A percentile compares a stretch with the other conserved stretches of the same genome.
These are phyloP conservation scores for Sarcodon aspratus DNA, from an alignment of 768 basidiomycete genomes.

Conservation along the genomic window DNA sequence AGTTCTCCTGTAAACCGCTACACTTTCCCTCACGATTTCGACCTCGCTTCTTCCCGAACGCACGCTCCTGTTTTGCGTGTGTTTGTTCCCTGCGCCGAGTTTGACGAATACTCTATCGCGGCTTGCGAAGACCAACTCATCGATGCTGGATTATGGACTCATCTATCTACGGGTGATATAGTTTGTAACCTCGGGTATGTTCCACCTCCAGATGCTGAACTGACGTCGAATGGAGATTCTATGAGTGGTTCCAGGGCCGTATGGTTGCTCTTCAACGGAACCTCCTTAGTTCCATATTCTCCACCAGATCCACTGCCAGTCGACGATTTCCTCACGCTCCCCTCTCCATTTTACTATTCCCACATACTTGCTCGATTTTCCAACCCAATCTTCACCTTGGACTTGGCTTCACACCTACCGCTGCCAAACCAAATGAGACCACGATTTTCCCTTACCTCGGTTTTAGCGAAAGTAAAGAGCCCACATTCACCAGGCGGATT, in stretches of 20 bases:
- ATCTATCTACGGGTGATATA: constrained; percentile 69
- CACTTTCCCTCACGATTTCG: constrained; percentile 46
- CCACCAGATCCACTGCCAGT: constrained; percentile 45
- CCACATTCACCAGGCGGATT: constrained; percentile 50
- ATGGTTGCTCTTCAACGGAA: constrained; percentile 73
- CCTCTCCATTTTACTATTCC: constrained; percentile 67
- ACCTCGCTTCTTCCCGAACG: constrained; percentile 41
- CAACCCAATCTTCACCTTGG: constrained; percentile 17
- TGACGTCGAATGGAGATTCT: constrained; percentile 6
- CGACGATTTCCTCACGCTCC: constrained; percentile 46
- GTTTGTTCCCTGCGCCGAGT: constrained; percentile 57
- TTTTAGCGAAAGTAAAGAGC: constrained; percentile 42
- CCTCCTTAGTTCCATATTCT: constrained; percentile 45
- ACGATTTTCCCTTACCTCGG: constrained; percentile 17
- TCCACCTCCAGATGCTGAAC: constrained; percentile 25
- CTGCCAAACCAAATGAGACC: constrained; percentile 13
- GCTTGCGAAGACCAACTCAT: constrained; percentile 61
- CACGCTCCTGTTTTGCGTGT: constrained; percentile 68
- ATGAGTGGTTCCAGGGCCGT: constrained; percentile 17
- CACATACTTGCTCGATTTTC: constrained; percentile 40
- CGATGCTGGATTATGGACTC: constrained; percentile 57
- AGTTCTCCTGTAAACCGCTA: constrained; percentile 8
- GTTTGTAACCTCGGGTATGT: constrained; percentile 77
- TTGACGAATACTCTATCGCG: constrained; percentile 35
- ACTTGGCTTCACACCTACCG: constrained; percentile 17